Evolutionary conservation across 306 rosid genomes (phyloP).

Genomic region (Vicia sativa): DNA sequence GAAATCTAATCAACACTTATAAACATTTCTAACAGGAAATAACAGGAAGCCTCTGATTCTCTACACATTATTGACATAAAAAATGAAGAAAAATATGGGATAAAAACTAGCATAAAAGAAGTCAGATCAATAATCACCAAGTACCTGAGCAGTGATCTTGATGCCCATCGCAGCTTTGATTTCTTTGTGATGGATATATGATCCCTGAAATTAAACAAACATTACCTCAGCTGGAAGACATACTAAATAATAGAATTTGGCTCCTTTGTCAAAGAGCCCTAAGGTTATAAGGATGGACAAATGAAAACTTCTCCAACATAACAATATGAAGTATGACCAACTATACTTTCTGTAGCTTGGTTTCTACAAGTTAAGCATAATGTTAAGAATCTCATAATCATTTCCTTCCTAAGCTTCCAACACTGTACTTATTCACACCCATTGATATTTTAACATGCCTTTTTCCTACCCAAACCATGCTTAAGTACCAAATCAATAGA

Average conservation of each 20-base stretch:
- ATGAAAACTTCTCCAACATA: background rate
- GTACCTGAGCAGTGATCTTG: slow-evolving; percentile 93
- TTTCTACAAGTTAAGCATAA: background rate
- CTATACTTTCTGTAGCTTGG: background rate
- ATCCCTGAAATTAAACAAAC: slow-evolving; percentile 70
- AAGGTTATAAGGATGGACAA: too few species aligned
- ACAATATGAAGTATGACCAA: slow-evolving; percentile 1
- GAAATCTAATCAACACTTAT: slow-evolving; percentile 6
- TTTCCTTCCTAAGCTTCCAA: slow-evolving; percentile 8
- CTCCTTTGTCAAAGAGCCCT: slow-evolving; percentile 7
- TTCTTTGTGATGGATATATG: slow-evolving; percentile 85
- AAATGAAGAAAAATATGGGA: slow-evolving; percentile 13
- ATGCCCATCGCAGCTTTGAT: slow-evolving; percentile 99
- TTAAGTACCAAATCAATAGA: slow-evolving; percentile 4
- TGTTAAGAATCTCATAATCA: slow-evolving; percentile 17
- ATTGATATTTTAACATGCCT: background rate
- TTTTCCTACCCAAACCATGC: slow-evolving; percentile 1
- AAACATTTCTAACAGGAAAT: too few species aligned
- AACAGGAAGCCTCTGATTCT: slow-evolving; percentile 1
- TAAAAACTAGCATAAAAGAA: slow-evolving; percentile 18
- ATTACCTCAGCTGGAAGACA: slow-evolving; percentile 17
- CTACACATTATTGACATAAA: slow-evolving; percentile 7
- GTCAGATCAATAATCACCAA: slow-evolving; percentile 32
- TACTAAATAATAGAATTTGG: background rate
- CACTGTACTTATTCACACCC: background rate